A percentile compares a stretch with the other conserved stretches of the same genome.
Conservation (phyloP, 306 rosid genomes). For the Ammopiptanthus mongolicus region DNA sequence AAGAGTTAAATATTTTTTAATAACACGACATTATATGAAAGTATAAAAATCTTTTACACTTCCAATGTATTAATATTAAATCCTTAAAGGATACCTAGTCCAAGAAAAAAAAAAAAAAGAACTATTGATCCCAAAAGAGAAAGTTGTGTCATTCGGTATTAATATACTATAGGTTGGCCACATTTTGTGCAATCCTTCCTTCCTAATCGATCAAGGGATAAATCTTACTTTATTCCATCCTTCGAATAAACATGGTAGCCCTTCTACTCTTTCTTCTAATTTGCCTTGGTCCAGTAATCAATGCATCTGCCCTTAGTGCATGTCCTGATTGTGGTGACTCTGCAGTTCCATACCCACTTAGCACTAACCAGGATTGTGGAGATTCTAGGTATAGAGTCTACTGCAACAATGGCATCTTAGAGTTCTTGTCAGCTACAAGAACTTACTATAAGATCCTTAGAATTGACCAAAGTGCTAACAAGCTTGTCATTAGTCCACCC, state of each 20-base stretch:
- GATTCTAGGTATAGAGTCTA: conserved; percentile 53
- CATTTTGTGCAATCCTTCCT: conserved; percentile 6
- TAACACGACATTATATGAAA: no score
- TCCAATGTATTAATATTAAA: no score
- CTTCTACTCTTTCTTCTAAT: conserved; percentile 26
- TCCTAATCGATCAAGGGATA: background rate
- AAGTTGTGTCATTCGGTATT: no score
- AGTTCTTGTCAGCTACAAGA: conserved; percentile 58
- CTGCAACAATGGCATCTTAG: conserved; percentile 50
- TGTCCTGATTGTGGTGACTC: conserved; percentile 63
- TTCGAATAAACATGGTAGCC: conserved; percentile 22
- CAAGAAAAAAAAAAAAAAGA: no score
- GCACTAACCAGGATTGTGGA: conserved; percentile 63
- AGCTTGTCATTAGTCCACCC: conserved; percentile 62
- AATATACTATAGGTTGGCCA: conserved; percentile 25
- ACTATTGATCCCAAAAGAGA: no score
- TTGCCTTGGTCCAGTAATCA: background rate
- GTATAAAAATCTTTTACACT: no score
- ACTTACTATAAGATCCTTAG: conserved; percentile 59
- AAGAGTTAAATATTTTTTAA: no score
- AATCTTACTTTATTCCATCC: background rate
- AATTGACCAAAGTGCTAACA: conserved; percentile 36
- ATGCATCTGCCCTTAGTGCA: conserved; percentile 23
- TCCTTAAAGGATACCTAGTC: no score
- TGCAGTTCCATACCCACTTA: conserved; percentile 75